These are phyloP conservation scores for Phialophora expanda DNA, from an alignment of 2,329 filamentous ascomycete genomes.

Conservation along the genomic window DNA sequence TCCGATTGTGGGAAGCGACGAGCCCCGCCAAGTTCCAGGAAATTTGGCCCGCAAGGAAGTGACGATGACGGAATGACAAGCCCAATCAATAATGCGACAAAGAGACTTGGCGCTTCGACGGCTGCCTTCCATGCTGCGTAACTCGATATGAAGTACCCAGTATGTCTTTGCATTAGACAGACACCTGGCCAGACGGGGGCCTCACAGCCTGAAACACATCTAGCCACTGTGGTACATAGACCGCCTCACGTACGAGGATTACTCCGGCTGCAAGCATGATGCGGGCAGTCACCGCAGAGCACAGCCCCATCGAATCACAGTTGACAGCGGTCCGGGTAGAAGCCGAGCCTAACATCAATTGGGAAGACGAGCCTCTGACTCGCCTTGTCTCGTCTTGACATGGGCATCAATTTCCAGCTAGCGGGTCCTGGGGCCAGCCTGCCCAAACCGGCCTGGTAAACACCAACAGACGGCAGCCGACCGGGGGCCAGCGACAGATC, in stretches of 20 bases:
- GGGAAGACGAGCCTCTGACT: slow-evolving; percentile 3
- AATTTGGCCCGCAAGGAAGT: slow-evolving; percentile 17
- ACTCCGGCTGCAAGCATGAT: no score
- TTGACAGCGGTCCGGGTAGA: background rate
- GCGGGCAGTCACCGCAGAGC: background rate
- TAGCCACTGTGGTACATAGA: background rate
- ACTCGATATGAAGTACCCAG: background rate
- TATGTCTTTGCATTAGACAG: background rate
- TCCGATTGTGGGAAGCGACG: slow-evolving; percentile 11
- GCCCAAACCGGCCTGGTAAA: slow-evolving; percentile 6
- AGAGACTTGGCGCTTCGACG: background rate
- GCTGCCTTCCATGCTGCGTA: background rate
- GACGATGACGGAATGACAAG: slow-evolving; percentile 14
- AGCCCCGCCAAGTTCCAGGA: slow-evolving; percentile 5
- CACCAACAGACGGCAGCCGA: slow-evolving; percentile 11
- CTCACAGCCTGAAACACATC: slow-evolving; percentile 13
- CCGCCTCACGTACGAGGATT: no score
- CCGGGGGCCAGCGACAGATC: slow-evolving; percentile 1
- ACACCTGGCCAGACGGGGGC: background rate
- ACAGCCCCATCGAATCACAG: slow-evolving; percentile 13
- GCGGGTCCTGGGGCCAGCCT: slow-evolving; percentile 12
- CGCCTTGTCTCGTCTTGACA: slow-evolving; percentile 3
- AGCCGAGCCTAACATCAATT: slow-evolving; percentile 1
- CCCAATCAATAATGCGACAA: background rate
- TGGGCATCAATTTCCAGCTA: slow-evolving; percentile 8